Percentiles rank a stretch among this genome's conserved stretches.
phyloP scores from a whole-genome alignment of 164 flowering plant species.

The Houttuynia cordata region DNA sequence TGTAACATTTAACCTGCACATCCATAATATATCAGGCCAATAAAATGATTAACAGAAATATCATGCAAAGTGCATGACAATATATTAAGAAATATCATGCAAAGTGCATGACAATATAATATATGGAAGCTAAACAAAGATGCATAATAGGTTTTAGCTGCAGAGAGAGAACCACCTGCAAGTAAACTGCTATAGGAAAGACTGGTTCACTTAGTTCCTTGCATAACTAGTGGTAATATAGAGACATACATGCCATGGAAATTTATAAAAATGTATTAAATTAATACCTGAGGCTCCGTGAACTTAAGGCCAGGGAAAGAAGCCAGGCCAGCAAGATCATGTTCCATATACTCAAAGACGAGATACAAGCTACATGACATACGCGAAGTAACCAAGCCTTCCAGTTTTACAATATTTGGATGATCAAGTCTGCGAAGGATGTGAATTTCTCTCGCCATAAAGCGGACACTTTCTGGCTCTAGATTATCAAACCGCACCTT shows the following conservation, averaged over 20 bases:
- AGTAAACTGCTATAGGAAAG: neutral
- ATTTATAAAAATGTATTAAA: too few relatives aligned
- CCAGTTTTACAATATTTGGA: conserved; percentile 83
- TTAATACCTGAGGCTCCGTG: conserved; percentile 72
- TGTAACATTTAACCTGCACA: conserved; percentile 82
- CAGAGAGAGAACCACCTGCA: neutral
- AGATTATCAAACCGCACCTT: conserved; percentile 89
- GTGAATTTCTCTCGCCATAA: conserved; percentile 95
- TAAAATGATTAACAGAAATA: neutral
- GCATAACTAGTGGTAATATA: neutral
- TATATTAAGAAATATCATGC: too few relatives aligned
- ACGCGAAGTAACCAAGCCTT: conserved; percentile 81
- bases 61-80: too few relatives aligned
- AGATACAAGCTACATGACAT: conserved; percentile 90
- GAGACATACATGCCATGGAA: too few relatives aligned
- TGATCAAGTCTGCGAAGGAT: conserved; percentile 87
- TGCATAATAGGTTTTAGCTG: neutral
- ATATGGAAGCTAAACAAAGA: neutral
- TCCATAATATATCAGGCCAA: neutral
- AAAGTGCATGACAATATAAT: neutral
- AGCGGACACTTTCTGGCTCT: conserved; percentile 92
- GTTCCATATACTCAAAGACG: conserved; percentile 96
- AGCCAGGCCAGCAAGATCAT: conserved; percentile 87
- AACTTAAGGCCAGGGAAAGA: conserved; percentile 68
- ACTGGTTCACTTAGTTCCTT: neutral